phyloP scores from a whole-genome alignment of 2,329 filamentous ascomycete genomes.

The Diplodia mutila region DNA sequence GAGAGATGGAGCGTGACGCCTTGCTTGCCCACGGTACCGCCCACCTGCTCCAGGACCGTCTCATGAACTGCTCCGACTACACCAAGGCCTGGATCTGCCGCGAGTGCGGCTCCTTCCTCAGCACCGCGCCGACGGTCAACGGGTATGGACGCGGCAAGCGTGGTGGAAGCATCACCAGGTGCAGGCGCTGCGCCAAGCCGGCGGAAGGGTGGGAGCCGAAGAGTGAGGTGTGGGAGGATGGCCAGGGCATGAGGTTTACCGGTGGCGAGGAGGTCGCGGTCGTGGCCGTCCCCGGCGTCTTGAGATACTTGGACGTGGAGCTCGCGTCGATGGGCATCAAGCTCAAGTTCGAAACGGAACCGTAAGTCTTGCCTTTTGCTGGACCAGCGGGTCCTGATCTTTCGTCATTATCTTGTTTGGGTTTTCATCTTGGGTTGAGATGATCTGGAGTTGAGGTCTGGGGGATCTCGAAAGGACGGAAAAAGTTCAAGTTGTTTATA shows the following conservation, averaged over 20 bases:
- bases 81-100: constrained; percentile 88
- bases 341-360: constrained; percentile 82
- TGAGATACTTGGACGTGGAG: constrained; percentile 94
- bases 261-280: constrained; percentile 90
- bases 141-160: constrained; percentile 62
- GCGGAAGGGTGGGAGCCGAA: constrained; percentile 58
- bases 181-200: constrained; percentile 73
- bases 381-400: background rate
- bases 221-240: constrained; percentile 85
- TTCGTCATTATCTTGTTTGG: background rate
- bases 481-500: too few relatives aligned
- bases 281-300: constrained; percentile 88
- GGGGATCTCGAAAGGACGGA: too few relatives aligned
- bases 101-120: constrained; percentile 86
- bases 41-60: constrained; percentile 89
- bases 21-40: constrained; percentile 93
- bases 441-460: too few relatives aligned
- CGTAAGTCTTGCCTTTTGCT: background rate
- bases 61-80: constrained; percentile 97
- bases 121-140: constrained; percentile 75
- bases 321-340: constrained; percentile 94
- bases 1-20: constrained; percentile 98
- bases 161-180: constrained; percentile 67
- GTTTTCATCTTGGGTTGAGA: too few relatives aligned
- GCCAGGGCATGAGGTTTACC: constrained; percentile 78